Conservation (phyloP, 2,329 filamentous ascomycete species). For the Rhinocladiella similis region DNA sequence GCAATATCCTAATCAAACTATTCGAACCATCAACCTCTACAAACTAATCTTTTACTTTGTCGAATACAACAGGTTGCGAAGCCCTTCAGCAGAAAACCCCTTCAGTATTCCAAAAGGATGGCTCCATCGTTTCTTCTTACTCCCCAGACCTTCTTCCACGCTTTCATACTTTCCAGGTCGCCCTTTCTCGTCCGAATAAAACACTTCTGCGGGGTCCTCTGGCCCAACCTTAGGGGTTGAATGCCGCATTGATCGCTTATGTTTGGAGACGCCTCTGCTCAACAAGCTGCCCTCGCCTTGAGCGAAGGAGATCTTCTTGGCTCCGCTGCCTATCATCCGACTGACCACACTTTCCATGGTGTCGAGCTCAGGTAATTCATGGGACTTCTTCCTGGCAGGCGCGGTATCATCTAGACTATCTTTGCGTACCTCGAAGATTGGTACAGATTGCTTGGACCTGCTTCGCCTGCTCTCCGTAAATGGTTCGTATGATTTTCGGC, state of each 20-base stretch:
- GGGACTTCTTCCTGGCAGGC: slow-evolving; percentile 13
- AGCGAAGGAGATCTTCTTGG: slow-evolving; percentile 12
- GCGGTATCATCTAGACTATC: slow-evolving; percentile 22
- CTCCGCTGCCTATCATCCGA: slow-evolving; percentile 28
- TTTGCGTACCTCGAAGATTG: slow-evolving; percentile 26
- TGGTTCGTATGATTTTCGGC: slow-evolving; percentile 27
- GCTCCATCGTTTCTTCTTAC: slow-evolving; percentile 30
- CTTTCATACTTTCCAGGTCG: slow-evolving; percentile 13
- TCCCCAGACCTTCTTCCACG: slow-evolving; percentile 15
- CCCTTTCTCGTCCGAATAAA: slow-evolving; percentile 19
- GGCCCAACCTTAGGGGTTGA: slow-evolving; percentile 10
- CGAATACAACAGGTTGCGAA: slow-evolving; percentile 30
- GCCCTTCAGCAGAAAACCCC: slow-evolving; percentile 28
- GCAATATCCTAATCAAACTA: background rate
- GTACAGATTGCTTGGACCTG: slow-evolving; percentile 17
- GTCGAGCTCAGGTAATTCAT: slow-evolving; percentile 27
- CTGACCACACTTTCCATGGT: slow-evolving; percentile 29
- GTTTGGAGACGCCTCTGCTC: slow-evolving; percentile 6
- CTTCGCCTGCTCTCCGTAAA: slow-evolving; percentile 17
- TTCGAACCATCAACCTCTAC: background rate
- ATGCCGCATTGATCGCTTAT: slow-evolving; percentile 6
- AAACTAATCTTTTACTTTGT: slow-evolving; percentile 17
- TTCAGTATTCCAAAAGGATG: slow-evolving; percentile 31
- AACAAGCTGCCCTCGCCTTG: slow-evolving; percentile 1
- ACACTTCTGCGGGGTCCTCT: slow-evolving; percentile 26